Evolutionary conservation across 441 rosid genomes (phyloP).

Genomic region (Geranium incanum): DNA sequence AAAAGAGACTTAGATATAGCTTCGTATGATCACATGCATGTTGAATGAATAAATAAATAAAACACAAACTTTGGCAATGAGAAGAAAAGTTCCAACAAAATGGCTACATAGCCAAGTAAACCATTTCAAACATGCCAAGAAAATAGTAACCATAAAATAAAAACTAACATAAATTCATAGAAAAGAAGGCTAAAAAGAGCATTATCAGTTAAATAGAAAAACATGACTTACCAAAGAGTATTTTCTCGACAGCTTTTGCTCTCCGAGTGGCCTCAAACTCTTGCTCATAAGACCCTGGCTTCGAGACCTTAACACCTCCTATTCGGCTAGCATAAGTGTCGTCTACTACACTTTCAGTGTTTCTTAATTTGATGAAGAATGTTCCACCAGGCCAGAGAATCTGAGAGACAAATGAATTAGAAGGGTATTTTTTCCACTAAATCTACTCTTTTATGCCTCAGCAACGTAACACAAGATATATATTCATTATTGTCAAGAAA

Average conservation of each 20-base stretch:
- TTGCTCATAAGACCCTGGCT: slow-evolving; percentile 62
- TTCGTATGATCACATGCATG: neutral
- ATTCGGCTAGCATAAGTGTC: slow-evolving; percentile 35
- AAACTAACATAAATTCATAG: neutral
- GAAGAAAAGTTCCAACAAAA: neutral
- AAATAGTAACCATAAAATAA: neutral
- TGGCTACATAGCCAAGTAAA: neutral
- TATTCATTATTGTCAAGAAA: slow-evolving; percentile 1
- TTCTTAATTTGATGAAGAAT: slow-evolving; percentile 57
- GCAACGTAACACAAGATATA: neutral
- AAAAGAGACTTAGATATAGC: neutral
- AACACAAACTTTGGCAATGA: neutral
- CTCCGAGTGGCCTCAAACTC: slow-evolving; percentile 85
- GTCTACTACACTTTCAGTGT: slow-evolving; percentile 28
- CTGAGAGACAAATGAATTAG: slow-evolving; percentile 33
- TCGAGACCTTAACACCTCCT: slow-evolving; percentile 46
- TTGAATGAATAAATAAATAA: too few species aligned
- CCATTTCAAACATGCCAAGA: neutral
- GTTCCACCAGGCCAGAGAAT: slow-evolving; percentile 83
- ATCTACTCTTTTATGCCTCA: neutral
- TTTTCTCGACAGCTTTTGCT: slow-evolving; percentile 71
- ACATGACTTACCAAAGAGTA: slow-evolving; percentile 60
- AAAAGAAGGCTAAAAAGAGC: neutral
- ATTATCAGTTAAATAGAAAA: neutral
- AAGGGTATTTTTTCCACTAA: neutral